Percentiles rank a stretch among this genome's conserved stretches.
phyloP scores from a whole-genome alignment of 73 alveolate genomes.

The Diophrys appendiculata region DNA sequence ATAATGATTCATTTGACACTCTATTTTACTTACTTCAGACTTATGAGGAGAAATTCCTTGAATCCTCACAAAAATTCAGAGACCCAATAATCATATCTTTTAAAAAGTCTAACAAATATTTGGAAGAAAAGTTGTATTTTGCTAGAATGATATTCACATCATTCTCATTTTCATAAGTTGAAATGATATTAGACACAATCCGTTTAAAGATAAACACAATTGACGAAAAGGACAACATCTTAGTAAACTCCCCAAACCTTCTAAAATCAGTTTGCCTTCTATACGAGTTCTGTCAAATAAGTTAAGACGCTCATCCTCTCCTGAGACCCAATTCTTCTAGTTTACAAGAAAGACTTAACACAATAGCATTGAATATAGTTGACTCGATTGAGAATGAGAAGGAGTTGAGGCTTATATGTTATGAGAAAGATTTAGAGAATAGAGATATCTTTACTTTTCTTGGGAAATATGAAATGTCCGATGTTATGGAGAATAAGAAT shows the following conservation, averaged over 20 bases:
- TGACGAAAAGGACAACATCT: constrained; percentile 5
- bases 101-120: constrained; percentile 8
- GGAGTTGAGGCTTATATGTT: constrained; percentile 6
- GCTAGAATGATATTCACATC: background rate
- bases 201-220: background rate
- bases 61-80: background rate
- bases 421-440: constrained; percentile 13
- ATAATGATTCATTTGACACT: no score
- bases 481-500: constrained; percentile 13
- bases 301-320: background rate
- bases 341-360: background rate
- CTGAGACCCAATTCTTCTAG: background rate
- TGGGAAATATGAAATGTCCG: constrained; percentile 1
- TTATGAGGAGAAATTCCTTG: background rate
- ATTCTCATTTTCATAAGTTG: background rate
- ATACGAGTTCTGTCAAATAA: constrained; percentile 11
- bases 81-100: constrained; percentile 3
- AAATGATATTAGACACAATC: background rate
- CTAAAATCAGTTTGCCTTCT: background rate
- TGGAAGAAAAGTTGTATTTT: constrained; percentile 4
- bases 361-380: constrained; percentile 3
- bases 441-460: constrained; percentile 13
- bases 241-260: background rate
- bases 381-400: constrained; percentile 9
- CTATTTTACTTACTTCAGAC: background rate